phyloP scores from a whole-genome alignment of 306 rosid genomes.

The Casuarina glauca region DNA sequence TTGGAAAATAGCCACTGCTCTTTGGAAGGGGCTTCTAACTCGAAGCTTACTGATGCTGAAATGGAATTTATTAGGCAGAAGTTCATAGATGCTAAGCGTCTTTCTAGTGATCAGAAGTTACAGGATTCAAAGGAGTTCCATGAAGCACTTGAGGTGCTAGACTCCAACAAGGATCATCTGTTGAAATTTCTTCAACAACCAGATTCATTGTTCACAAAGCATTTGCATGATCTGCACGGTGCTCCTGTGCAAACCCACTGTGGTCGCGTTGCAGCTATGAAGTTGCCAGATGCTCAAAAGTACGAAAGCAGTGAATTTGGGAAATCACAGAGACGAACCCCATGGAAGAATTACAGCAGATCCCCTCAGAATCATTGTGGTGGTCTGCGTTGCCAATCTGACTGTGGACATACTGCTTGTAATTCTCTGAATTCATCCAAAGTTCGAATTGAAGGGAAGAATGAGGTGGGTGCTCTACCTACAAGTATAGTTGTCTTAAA shows the following conservation, averaged over 20 bases:
- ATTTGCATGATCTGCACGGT: conserved; percentile 69
- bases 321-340: conserved; percentile 49
- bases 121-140: conserved; percentile 75
- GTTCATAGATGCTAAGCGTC: conserved; percentile 88
- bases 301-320: conserved; percentile 37
- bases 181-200: conserved; percentile 79
- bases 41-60: conserved; percentile 59
- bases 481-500: conserved; percentile 88
- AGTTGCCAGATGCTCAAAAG: conserved; percentile 45
- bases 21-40: conserved; percentile 36
- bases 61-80: conserved; percentile 83
- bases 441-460: conserved; percentile 40
- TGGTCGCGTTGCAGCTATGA: conserved; percentile 39
- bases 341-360: conserved; percentile 36
- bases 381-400: conserved; percentile 43
- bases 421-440: conserved; percentile 48
- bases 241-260: conserved; percentile 47
- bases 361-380: conserved; percentile 51
- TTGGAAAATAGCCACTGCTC: conserved; percentile 54
- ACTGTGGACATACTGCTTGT: conserved; percentile 39
- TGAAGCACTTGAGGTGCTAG: conserved; percentile 78
- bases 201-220: conserved; percentile 83
- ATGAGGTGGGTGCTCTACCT: conserved; percentile 48
- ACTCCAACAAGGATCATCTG: conserved; percentile 84
- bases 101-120: conserved; percentile 66